Evolutionary conservation across 441 rosid species (phyloP).

Genomic region (Pelargonium fulgidum): DNA sequence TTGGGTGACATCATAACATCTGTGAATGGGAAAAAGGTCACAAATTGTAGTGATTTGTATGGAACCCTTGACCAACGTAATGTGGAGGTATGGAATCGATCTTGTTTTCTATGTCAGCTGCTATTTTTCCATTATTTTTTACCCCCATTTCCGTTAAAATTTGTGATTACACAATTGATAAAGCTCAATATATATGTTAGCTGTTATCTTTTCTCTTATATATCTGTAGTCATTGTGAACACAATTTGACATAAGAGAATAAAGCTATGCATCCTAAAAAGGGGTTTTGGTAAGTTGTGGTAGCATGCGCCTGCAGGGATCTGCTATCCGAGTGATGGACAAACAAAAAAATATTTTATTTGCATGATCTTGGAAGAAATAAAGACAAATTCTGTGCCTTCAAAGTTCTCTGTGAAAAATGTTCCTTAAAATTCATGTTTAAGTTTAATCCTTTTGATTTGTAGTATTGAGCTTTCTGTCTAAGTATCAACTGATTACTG

Average conservation of each 20-base stretch:
- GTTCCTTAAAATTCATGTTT: background rate
- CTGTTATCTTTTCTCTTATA: too few relatives aligned
- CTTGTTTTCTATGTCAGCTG: too few relatives aligned
- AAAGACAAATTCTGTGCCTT: background rate
- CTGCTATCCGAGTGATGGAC: background rate
- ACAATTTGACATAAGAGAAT: too few relatives aligned
- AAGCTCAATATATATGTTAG: too few relatives aligned
- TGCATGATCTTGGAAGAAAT: background rate
- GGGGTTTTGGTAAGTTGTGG: background rate
- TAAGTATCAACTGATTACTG: background rate
- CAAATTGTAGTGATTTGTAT: constrained; percentile 87
- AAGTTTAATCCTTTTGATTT: background rate
- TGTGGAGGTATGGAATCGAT: constrained; percentile 51
- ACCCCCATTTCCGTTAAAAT: too few relatives aligned
- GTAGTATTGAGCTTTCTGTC: background rate
- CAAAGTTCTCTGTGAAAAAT: background rate
- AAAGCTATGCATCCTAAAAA: too few relatives aligned
- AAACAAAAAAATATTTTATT: background rate
- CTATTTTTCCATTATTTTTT: too few relatives aligned
- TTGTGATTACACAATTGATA: too few relatives aligned
- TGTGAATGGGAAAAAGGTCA: constrained; percentile 67
- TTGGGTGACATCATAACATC: constrained; percentile 92
- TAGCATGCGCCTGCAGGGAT: background rate
- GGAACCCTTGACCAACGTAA: constrained; percentile 91
- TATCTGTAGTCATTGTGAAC: too few relatives aligned